Conservation (phyloP, 148 eudicot species). For the Rhododendron ferrugineum region DNA sequence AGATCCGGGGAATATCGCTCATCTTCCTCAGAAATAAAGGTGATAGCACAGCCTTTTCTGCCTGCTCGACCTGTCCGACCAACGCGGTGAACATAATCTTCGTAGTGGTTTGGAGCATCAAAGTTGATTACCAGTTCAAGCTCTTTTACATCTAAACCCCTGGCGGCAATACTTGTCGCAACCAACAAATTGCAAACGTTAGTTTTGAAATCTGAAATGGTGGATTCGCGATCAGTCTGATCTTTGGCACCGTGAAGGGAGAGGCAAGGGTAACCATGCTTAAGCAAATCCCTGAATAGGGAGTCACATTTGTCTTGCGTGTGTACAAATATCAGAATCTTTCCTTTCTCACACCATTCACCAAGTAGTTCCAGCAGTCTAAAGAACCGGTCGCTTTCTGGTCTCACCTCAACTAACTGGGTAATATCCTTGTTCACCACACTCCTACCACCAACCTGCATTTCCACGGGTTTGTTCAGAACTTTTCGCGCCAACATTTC, state of each 20-base stretch:
- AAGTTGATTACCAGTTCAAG: conserved; percentile 71
- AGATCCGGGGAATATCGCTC: conserved; percentile 74
- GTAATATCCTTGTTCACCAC: conserved; percentile 83
- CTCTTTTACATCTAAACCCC: conserved; percentile 84
- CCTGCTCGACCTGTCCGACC: conserved; percentile 88
- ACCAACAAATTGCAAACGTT: conserved; percentile 73
- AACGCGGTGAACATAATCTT: conserved; percentile 84
- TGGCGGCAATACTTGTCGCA: conserved; percentile 78
- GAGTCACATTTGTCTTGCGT: conserved; percentile 75
- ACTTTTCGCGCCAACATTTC: conserved; percentile 75
- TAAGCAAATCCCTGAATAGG: conserved; percentile 55
- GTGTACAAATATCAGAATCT: conserved; percentile 65
- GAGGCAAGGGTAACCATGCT: conserved; percentile 76
- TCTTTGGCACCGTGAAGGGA: conserved; percentile 86
- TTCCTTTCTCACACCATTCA: conserved; percentile 88
- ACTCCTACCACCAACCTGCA: conserved; percentile 87
- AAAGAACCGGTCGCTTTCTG: conserved; percentile 65
- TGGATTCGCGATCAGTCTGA: conserved; percentile 83
- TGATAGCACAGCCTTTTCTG: conserved; percentile 66
- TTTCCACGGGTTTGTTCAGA: conserved; percentile 63
- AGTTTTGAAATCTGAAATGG: conserved; percentile 69
- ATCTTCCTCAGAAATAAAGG: conserved; percentile 69
- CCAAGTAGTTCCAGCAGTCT: conserved; percentile 72
- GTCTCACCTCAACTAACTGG: conserved; percentile 76
- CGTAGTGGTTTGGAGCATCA: conserved; percentile 80